Conservation (phyloP, 2,329 filamentous ascomycete genomes). For the Alternaria burnsii region DNA sequence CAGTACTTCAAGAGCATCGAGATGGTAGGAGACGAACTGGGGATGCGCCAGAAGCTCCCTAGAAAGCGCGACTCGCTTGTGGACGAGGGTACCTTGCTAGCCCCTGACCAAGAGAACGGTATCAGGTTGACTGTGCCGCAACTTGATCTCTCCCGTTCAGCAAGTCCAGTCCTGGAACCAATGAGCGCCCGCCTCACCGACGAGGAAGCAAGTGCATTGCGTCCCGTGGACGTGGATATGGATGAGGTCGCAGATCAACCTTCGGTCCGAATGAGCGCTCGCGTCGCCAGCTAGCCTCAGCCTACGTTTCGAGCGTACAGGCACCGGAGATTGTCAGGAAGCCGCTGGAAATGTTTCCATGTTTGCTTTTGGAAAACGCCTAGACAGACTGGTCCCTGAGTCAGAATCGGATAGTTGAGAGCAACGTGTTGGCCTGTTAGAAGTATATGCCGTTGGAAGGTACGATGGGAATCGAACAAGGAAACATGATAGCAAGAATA, state of each 20-base stretch:
- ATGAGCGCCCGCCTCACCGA: conserved; percentile 47
- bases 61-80: conserved; percentile 47
- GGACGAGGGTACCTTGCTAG: conserved; percentile 35
- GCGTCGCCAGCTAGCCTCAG: conserved; percentile 29
- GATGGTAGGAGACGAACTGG: conserved; percentile 55
- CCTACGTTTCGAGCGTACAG: neutral
- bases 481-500: neutral
- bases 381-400: conserved; percentile 6
- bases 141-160: conserved; percentile 41
- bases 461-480: neutral
- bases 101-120: conserved; percentile 30
- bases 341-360: neutral
- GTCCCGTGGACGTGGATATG: conserved; percentile 35
- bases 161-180: conserved; percentile 45
- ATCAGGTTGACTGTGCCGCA: conserved; percentile 42
- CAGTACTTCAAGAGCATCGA: conserved; percentile 62
- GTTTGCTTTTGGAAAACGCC: neutral
- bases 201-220: conserved; percentile 27
- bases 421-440: neutral
- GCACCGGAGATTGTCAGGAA: conserved; percentile 5
- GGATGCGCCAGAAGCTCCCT: conserved; percentile 56
- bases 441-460: neutral
- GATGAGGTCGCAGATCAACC: conserved; percentile 42
- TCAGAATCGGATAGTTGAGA: neutral
- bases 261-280: conserved; percentile 44